Evolutionary conservation across 1,284 basidiomycete species (phyloP).

Genomic region (Ustilago trichophora): DNA sequence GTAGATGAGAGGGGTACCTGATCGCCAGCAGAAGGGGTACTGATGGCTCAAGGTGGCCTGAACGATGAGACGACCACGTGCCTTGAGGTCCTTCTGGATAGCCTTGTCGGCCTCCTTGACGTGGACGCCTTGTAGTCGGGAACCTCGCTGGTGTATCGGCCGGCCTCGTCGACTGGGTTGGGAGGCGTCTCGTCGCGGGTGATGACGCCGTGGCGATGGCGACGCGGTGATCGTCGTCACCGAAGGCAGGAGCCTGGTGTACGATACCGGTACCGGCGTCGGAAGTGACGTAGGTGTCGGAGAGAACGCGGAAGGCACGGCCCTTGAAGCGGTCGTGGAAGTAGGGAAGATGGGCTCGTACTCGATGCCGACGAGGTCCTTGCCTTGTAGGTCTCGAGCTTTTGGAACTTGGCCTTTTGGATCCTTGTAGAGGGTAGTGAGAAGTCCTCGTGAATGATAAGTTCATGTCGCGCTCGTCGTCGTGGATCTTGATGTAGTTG

Average conservation of each 20-base stretch:
- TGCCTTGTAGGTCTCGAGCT: slow-evolving; percentile 80
- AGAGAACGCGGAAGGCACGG: slow-evolving; percentile 87
- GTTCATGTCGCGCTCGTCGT: slow-evolving; percentile 84
- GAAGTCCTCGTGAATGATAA: slow-evolving; percentile 91
- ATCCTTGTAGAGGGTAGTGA: slow-evolving; percentile 93
- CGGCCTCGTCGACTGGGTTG: slow-evolving; percentile 90
- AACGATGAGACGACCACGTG: slow-evolving; percentile 85
- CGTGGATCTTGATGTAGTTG: slow-evolving; percentile 96
- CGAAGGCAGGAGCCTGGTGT: slow-evolving; percentile 97
- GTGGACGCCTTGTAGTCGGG: slow-evolving; percentile 88
- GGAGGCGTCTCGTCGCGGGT: slow-evolving; percentile 89
- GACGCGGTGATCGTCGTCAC: slow-evolving; percentile 98
- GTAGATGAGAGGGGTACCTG: slow-evolving; percentile 94
- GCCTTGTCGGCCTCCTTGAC: slow-evolving; percentile 96
- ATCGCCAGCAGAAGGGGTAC: slow-evolving; percentile 96
- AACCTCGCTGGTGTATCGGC: slow-evolving; percentile 87
- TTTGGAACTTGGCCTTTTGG: slow-evolving; percentile 97
- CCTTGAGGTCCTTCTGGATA: slow-evolving; percentile 91
- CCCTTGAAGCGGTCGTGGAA: slow-evolving; percentile 95
- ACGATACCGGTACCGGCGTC: slow-evolving; percentile 97
- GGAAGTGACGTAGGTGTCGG: slow-evolving; percentile 92
- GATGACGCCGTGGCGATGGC: slow-evolving; percentile 85
- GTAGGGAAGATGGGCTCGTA: slow-evolving; percentile 95
- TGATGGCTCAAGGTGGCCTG: slow-evolving; percentile 87
- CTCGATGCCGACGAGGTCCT: slow-evolving; percentile 94